phyloP scores from a whole-genome alignment of 1,284 basidiomycete genomes.

The Papiliotrema flavescens region DNA sequence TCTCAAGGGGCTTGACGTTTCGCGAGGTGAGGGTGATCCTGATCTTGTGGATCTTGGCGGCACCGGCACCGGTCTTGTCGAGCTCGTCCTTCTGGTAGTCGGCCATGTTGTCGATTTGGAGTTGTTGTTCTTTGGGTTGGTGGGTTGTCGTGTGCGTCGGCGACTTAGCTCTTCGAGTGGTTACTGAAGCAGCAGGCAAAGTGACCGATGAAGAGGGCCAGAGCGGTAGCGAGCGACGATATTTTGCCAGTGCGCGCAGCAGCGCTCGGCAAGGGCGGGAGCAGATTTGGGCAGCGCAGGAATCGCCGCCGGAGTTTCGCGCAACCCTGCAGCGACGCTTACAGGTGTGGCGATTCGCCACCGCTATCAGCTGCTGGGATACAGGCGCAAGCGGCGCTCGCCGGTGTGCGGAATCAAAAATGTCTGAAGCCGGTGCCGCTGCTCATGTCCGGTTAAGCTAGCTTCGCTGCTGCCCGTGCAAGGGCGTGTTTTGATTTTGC shows the following conservation, averaged over 20 bases:
- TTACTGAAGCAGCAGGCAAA: conserved; percentile 19
- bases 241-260: neutral
- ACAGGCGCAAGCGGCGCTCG: neutral
- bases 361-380: too few relatives aligned
- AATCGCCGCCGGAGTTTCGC: conserved; percentile 1
- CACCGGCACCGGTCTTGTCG: conserved; percentile 80
- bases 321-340: neutral
- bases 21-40: conserved; percentile 97
- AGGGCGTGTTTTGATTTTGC: neutral
- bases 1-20: conserved; percentile 98
- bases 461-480: neutral
- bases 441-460: neutral
- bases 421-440: neutral
- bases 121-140: conserved; percentile 13
- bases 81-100: conserved; percentile 89
- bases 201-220: conserved; percentile 16
- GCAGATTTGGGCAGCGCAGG: neutral
- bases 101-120: conserved; percentile 70
- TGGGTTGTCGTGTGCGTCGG: conserved; percentile 9
- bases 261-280: neutral
- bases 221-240: neutral
- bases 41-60: conserved; percentile 98
- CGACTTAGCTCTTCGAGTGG: conserved; percentile 22
- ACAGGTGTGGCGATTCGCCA: neutral
- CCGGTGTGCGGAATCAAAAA: conserved; percentile 1